These are phyloP conservation scores for Podaxis sp. DNA, from an alignment of 768 basidiomycete species.

Conservation along the genomic window DNA sequence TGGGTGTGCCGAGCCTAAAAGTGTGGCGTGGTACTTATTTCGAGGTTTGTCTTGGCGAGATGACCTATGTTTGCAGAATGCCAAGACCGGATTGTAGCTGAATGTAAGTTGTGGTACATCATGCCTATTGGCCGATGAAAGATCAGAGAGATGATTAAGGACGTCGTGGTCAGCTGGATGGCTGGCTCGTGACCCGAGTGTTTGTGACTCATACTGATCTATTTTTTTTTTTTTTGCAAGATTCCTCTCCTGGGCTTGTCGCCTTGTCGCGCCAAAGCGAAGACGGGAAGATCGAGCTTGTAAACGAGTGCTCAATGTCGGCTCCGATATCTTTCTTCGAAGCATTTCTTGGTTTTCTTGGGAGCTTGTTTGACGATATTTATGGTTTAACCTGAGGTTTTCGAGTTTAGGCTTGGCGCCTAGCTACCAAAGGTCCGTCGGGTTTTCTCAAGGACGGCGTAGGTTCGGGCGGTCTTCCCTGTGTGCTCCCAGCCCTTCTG, in stretches of 20 bases:
- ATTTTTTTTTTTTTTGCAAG: too few species aligned
- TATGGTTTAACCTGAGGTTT: background rate
- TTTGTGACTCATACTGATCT: too few species aligned
- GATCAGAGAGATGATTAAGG: background rate
- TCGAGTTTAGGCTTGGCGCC: background rate
- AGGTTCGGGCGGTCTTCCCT: background rate
- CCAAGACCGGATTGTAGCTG: conserved; percentile 2
- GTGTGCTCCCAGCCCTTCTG: background rate
- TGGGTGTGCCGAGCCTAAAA: conserved; percentile 14
- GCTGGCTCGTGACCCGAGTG: background rate
- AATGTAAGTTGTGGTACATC: background rate
- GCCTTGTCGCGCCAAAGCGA: background rate
- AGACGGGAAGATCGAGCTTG: background rate
- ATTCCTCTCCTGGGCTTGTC: background rate
- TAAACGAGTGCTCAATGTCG: background rate
- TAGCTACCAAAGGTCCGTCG: background rate
- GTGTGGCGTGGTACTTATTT: conserved; percentile 21
- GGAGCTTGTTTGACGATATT: background rate
- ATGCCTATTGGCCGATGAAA: background rate
- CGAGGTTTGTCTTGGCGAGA: conserved; percentile 18
- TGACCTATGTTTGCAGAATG: conserved; percentile 15
- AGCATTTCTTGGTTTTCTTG: conserved; percentile 28
- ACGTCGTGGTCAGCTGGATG: background rate
- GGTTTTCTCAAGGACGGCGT: background rate
- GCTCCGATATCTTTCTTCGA: conserved; percentile 18